Base-by-base conservation (phyloP, 345 rosid genomes). In the Hypericum perforatum region DNA sequence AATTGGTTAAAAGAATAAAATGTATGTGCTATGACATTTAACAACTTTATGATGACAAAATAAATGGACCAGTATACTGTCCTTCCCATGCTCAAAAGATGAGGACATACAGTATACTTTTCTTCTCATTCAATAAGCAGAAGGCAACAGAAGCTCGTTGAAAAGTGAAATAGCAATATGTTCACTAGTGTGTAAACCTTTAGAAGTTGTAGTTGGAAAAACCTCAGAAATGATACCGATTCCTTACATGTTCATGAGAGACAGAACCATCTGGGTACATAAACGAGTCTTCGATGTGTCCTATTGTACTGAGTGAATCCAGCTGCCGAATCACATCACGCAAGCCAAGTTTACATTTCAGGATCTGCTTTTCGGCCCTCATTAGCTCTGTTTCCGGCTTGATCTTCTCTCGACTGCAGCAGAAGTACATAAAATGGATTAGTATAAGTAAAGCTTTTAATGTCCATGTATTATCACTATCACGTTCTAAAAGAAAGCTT, bases 221-320 rank as follows among this genome's bases (percentile, higher is more conserved):
- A 63, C n/a, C n/a, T 37, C 37, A 38, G n/a, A 51, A 52, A 7
- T n/a, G 32, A 44, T 44, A 40, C 15, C 37, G 16, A 22, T 52
- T 41, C 39, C 52, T 76, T 79, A 94, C 99, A 72, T 86, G 82
- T 74, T 89, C 97, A 74, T 89, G 95, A 68, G 88, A 78, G 63
- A 89, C 82, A 58, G 95, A 86, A 46, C 99, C 99, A 79, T 94
- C 97, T 16, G 94, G 76, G 64, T 95, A 95, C 57, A 89, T 89
- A 53, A 74, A 86, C 11, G 88, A 70, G 61, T 76, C 89, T 64
- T 84, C 94, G 39, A 94, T 94, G 13, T 89, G 67, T 54, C 99
- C 95, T 37, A 77, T 87, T 3, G 82, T 75, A 66, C 97, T 86
- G 56, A 94, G 89, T 48, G 67, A 58, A 72, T 89, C 97, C 63